Conservation (phyloP, 2,329 filamentous ascomycete species). For the Neopestalotiopsis clavispora region DNA sequence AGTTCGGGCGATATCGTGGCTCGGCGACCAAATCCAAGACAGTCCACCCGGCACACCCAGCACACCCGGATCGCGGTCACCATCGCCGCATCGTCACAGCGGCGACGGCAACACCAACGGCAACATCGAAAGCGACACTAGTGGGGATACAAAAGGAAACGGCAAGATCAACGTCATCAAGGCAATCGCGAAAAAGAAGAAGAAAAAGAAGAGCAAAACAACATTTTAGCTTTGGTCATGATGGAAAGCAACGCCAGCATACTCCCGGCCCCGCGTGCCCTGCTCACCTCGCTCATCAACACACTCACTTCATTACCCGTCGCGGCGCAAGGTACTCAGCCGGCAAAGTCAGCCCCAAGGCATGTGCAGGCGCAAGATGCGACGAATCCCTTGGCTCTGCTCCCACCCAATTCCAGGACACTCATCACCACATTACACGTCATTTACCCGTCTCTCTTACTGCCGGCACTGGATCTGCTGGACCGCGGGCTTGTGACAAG, state of each 20-base stretch:
- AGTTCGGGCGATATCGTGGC: too few relatives aligned
- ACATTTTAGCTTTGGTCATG: neutral
- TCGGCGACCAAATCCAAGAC: neutral
- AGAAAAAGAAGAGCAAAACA: neutral
- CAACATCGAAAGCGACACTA: neutral
- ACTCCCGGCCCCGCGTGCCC: constrained; percentile 44
- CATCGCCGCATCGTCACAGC: neutral
- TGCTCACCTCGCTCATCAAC: constrained; percentile 56
- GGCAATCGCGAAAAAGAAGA: neutral
- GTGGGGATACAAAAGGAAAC: too few relatives aligned
- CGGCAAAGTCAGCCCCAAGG: neutral
- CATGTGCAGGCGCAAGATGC: neutral
- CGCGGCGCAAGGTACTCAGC: constrained; percentile 26
- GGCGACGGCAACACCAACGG: neutral
- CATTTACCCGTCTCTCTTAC: constrained; percentile 78
- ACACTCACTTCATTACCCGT: constrained; percentile 39
- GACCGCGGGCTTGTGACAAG: constrained; percentile 76
- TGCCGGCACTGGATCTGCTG: constrained; percentile 86
- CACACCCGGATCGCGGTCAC: neutral
- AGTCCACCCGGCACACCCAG: neutral
- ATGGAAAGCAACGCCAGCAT: constrained; percentile 26
- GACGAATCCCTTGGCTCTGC: constrained; percentile 40
- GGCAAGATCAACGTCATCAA: neutral
- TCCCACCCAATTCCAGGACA: constrained; percentile 48
- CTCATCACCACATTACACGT: constrained; percentile 83